Conservation (phyloP, 176 grass and related monocot species). For the Avena sativa region DNA sequence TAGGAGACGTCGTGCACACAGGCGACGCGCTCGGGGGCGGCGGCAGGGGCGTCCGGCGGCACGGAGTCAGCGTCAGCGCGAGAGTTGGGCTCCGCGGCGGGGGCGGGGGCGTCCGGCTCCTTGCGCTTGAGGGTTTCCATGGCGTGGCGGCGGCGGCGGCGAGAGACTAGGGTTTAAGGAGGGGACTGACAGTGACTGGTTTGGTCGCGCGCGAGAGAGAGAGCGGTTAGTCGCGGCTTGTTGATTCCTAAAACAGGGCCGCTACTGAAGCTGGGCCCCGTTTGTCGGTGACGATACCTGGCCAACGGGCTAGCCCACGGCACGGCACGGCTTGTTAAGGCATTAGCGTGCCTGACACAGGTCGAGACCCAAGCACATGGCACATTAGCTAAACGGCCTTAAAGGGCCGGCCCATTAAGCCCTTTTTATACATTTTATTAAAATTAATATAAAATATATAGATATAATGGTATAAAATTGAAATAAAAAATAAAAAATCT, state of each 20-base stretch:
- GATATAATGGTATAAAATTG: too few relatives aligned
- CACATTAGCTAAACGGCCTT: too few relatives aligned
- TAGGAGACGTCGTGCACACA: conserved; percentile 98
- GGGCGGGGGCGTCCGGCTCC: conserved; percentile 31
- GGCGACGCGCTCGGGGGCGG: conserved; percentile 43
- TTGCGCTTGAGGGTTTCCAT: conserved; percentile 81
- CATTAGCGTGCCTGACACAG: too few relatives aligned
- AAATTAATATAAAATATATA: too few relatives aligned
- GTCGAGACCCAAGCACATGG: too few relatives aligned
- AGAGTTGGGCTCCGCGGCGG: neutral
- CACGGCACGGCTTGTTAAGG: too few relatives aligned
- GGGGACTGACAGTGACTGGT: neutral
- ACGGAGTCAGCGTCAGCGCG: neutral
- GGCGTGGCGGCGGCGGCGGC: neutral
- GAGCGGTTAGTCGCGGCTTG: neutral
- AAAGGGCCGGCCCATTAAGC: too few relatives aligned
- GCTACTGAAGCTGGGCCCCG: neutral
- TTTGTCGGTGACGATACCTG: too few relatives aligned
- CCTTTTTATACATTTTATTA: too few relatives aligned
- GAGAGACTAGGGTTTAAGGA: conserved; percentile 59
- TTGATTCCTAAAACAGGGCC: neutral
- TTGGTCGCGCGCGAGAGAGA: conserved; percentile 3
- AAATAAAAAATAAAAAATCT: too few relatives aligned
- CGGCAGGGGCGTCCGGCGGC: neutral
- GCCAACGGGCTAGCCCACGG: too few relatives aligned